phyloP scores from a whole-genome alignment of 225 moss, liverwort and hornwort species.

The Marchantia polymorpha region DNA sequence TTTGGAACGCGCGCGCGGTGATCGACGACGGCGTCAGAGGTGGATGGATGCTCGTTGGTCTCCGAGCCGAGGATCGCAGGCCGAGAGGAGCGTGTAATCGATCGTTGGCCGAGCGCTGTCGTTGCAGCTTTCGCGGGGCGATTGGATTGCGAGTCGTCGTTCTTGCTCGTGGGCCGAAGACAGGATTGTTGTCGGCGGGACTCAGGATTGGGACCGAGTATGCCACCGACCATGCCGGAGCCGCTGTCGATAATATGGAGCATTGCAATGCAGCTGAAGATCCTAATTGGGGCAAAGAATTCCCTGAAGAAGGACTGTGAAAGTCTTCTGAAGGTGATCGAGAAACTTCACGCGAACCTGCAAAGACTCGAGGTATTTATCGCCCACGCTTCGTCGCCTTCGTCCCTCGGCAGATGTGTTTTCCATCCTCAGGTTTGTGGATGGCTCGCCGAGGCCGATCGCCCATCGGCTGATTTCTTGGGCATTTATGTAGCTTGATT shows the following conservation, averaged over 20 bases:
- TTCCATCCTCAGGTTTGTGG: not conserved
- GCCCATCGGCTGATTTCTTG: slow-evolving; percentile 1
- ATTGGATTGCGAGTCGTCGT: no score
- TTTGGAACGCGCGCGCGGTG: no score
- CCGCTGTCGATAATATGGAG: slow-evolving; percentile 17
- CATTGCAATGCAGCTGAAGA: slow-evolving; percentile 19
- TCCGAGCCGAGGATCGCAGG: no score
- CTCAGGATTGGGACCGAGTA: not conserved
- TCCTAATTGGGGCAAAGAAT: slow-evolving; percentile 14
- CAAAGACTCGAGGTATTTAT: slow-evolving; percentile 22
- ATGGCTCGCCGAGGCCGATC: not conserved
- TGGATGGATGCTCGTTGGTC: no score
- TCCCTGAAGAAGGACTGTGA: slow-evolving; percentile 13
- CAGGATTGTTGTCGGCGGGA: not conserved
- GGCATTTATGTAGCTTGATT: slow-evolving; percentile 5
- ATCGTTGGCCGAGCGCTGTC: no score
- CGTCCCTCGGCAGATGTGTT: not conserved
- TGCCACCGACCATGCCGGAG: slow-evolving; percentile 17
- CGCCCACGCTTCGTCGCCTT: not conserved
- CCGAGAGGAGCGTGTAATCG: no score
- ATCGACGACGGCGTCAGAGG: no score
- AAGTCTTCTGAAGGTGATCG: slow-evolving; percentile 16
- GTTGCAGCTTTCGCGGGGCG: no score
- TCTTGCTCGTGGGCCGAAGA: not conserved
- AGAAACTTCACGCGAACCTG: slow-evolving; percentile 19